Percentiles rank a stretch among this genome's conserved stretches.
Conservation (phyloP, 805 yeast species). For the Kurtzmaniella fragi region DNA sequence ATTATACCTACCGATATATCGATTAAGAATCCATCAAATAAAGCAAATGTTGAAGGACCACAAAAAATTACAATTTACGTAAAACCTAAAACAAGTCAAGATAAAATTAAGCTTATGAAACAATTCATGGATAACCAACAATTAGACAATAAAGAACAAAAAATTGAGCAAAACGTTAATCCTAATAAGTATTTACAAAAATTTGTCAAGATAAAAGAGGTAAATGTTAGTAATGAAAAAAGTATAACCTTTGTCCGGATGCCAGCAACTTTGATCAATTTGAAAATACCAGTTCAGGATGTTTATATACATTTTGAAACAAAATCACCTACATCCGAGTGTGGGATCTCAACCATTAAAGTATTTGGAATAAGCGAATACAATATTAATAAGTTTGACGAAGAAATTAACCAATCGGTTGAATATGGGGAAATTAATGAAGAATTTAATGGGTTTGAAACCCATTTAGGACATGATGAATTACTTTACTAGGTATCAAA, state of each 20-base stretch:
- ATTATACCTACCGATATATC: constrained; percentile 33
- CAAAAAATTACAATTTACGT: constrained; percentile 20
- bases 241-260: constrained; percentile 23
- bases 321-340: background rate
- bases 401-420: constrained; percentile 16
- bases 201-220: constrained; percentile 26
- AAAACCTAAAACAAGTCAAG: constrained; percentile 19
- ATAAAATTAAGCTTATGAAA: constrained; percentile 4
- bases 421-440: background rate
- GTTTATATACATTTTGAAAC: constrained; percentile 22
- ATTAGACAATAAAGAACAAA: background rate
- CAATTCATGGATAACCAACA: background rate
- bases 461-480: constrained; percentile 1
- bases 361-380: constrained; percentile 28
- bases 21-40: constrained; percentile 11
- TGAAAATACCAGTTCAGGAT: constrained; percentile 27
- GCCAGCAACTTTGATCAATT: constrained; percentile 29
- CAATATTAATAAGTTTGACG: constrained; percentile 17
- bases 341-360: constrained; percentile 16
- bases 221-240: constrained; percentile 9
- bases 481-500: background rate
- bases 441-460: background rate
- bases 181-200: constrained; percentile 25
- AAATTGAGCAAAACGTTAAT: background rate
- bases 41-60: constrained; percentile 12